Evolutionary conservation across 257 asterid genomes (phyloP).

Genomic region (Nicotiana knightiana): DNA sequence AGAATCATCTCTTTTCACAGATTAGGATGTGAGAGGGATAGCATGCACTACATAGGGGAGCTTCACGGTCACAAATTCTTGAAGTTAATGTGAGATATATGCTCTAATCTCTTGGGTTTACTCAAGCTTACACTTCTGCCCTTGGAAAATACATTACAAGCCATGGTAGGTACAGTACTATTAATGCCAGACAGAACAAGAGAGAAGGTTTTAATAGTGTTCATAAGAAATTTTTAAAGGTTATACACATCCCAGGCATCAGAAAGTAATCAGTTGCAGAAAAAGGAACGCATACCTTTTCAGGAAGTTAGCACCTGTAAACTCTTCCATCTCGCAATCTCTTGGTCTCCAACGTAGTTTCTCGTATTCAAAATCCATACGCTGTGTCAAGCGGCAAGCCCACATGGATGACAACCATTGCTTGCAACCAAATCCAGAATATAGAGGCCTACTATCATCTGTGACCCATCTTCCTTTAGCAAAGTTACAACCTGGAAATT

Average conservation of each 20-base stretch:
- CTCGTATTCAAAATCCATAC: slow-evolving; percentile 81
- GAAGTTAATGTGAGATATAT: background rate
- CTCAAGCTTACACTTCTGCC: background rate
- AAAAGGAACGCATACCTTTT: slow-evolving; percentile 36
- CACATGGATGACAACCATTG: slow-evolving; percentile 95
- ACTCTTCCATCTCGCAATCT: slow-evolving; percentile 63
- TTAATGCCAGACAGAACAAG: background rate
- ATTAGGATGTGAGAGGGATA: background rate
- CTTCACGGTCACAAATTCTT: background rate
- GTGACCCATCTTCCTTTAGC: slow-evolving; percentile 82
- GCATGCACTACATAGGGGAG: background rate
- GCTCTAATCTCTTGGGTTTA: background rate
- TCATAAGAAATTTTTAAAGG: background rate
- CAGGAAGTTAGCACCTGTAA: slow-evolving; percentile 60
- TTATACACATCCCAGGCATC: slow-evolving; percentile 5
- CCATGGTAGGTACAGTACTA: background rate
- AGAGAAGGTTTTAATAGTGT: background rate
- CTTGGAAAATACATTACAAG: background rate
- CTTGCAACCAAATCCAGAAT: slow-evolving; percentile 83
- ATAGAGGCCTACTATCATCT: slow-evolving; percentile 60
- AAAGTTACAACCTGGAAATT: slow-evolving; percentile 59
- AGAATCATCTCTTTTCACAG: background rate
- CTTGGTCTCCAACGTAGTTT: slow-evolving; percentile 79
- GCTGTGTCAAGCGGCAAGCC: slow-evolving; percentile 93
- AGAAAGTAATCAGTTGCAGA: background rate